Conservation (phyloP, 352 stramenopile genomes). For the Phytophthora hybrid region DNA sequence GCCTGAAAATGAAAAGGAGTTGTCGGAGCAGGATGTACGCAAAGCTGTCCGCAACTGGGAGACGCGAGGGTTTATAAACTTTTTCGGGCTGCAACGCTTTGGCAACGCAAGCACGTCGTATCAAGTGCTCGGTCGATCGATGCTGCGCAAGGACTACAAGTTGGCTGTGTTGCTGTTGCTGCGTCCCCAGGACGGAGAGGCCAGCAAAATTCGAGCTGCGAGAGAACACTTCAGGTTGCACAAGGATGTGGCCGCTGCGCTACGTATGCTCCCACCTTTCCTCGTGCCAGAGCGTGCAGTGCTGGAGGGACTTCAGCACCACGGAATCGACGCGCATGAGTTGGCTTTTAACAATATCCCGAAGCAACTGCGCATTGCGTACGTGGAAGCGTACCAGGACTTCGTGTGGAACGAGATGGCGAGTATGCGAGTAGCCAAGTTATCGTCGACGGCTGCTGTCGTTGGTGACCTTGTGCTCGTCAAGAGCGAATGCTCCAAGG, state of each 20-base stretch:
- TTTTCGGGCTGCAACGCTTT: slow-evolving; percentile 97
- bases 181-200: slow-evolving; percentile 79
- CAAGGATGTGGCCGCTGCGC: slow-evolving; percentile 79
- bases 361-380: slow-evolving; percentile 64
- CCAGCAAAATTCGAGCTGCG: slow-evolving; percentile 79
- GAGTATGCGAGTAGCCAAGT: slow-evolving; percentile 85
- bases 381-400: slow-evolving; percentile 91
- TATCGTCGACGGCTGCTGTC: slow-evolving; percentile 63
- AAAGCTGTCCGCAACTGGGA: slow-evolving; percentile 61
- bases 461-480: slow-evolving; percentile 92
- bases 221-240: slow-evolving; percentile 85
- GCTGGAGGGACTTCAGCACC: slow-evolving; percentile 75
- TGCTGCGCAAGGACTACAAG: slow-evolving; percentile 96
- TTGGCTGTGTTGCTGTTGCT: slow-evolving; percentile 94
- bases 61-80: slow-evolving; percentile 95
- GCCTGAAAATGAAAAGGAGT: slow-evolving; percentile 59
- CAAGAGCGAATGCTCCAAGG: slow-evolving; percentile 23
- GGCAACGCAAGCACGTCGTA: slow-evolving; percentile 85
- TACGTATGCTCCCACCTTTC: slow-evolving; percentile 84
- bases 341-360: slow-evolving; percentile 76
- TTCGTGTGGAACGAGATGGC: slow-evolving; percentile 97
- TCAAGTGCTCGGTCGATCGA: slow-evolving; percentile 88
- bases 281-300: slow-evolving; percentile 74
- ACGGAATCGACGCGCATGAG: slow-evolving; percentile 80
- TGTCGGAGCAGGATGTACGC: slow-evolving; percentile 39